Evolutionary conservation across 2,329 filamentous ascomycete species (phyloP), one percentile per base, ranked within the genome.

Genomic region (Pestalotiopsis fici): DNA sequence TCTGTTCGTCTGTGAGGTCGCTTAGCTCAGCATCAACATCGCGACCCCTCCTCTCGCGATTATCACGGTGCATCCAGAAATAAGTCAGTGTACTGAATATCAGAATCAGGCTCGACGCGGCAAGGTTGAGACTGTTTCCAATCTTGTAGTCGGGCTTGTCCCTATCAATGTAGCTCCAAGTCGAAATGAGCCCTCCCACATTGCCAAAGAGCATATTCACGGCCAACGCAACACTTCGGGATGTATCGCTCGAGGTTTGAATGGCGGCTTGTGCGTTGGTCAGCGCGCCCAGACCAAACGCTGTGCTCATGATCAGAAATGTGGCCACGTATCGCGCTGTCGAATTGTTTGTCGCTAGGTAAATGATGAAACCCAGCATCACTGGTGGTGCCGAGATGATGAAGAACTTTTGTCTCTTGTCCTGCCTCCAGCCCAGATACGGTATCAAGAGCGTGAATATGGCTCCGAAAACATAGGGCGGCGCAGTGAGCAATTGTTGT

Each of bases 161-260:
- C 71, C 80, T 87, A 0, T 86, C 85, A 18, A 92, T 73, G 78
- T 90, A 92, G 1, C 83, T 85, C 89, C 90, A 92, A 0, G 88
- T 90, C 1, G 87, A 85, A 67, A 91, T 84, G 39, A 93, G 76
- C 0, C 91, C 91, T 2, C 91, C 91, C n/a, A 93, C 75, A 65
- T 93, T 93, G 31, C 91, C 91, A 27, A 92, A 80, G 90, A 93
- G 93, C 73, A 93, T 88, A 65, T 88, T 89, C 0, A 86, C 87
- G 12, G 87, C 90, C 57, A 93, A 91, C 3, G 89, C 90, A 0
- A 88, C 85, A 11, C 87, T 88, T 15, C 91, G 85, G 0, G 91
- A 89, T 0, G 91, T 92, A 71, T 93, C 91, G 3, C 88, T 89
- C 7, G 93, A 86, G 0, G 93, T 90, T 71, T 93, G 93, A 6